phyloP scores from a whole-genome alignment of 202 grass and related monocot species.

The Hordeum pubiflorum region DNA sequence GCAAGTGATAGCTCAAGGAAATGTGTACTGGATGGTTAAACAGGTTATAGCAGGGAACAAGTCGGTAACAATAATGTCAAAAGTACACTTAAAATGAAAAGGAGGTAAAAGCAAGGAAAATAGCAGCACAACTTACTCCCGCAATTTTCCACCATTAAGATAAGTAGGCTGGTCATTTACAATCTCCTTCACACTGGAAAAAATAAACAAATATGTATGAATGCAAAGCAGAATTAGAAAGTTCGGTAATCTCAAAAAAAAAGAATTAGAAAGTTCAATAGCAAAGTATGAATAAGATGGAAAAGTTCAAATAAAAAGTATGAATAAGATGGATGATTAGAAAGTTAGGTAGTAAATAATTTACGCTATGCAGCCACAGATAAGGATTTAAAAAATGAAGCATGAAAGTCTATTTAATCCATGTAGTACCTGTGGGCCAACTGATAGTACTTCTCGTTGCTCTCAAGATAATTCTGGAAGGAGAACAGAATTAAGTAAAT shows the following conservation, averaged over 20 bases:
- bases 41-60: neutral
- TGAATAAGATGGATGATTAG: neutral
- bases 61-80: neutral
- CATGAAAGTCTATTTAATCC: slow-evolving; percentile 16
- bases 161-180: slow-evolving; percentile 83
- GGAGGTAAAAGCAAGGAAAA: neutral
- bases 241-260: neutral
- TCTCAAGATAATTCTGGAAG: slow-evolving; percentile 97
- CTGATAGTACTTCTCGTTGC: slow-evolving; percentile 97
- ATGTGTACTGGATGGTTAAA: slow-evolving; percentile 1
- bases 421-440: slow-evolving; percentile 82
- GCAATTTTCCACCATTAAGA: slow-evolving; percentile 84
- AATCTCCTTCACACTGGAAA: slow-evolving; percentile 89
- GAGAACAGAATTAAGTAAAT: slow-evolving; percentile 26
- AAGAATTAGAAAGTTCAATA: too few relatives aligned
- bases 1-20: slow-evolving; percentile 23
- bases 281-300: slow-evolving; percentile 13
- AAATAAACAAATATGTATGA: slow-evolving; percentile 30
- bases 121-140: slow-evolving; percentile 58
- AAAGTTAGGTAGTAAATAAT: neutral
- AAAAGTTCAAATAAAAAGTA: neutral
- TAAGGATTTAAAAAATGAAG: slow-evolving; percentile 5
- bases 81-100: neutral
- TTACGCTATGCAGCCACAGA: neutral
- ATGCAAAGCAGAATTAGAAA: slow-evolving; percentile 9